Evolutionary conservation across 192 early-diverging fungal species (phyloP).

Genomic region (Geranomyces michiganensis): DNA sequence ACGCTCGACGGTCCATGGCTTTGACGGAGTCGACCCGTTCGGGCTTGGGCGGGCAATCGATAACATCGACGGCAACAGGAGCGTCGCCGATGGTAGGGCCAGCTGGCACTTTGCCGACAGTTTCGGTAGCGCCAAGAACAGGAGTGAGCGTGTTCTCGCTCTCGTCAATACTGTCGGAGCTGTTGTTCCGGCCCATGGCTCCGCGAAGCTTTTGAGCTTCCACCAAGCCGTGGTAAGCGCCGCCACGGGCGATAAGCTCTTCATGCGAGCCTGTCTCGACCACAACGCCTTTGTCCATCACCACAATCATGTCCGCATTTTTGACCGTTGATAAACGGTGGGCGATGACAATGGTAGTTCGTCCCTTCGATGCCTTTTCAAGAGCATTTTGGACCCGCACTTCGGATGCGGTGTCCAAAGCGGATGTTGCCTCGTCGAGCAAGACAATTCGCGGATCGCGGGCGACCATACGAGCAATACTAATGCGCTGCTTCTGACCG

Average conservation of each 20-base stretch:
- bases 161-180: not conserved
- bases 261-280: slow-evolving; percentile 83
- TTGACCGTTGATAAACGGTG: slow-evolving; percentile 88
- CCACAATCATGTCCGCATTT: slow-evolving; percentile 84
- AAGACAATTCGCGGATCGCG: slow-evolving; percentile 81
- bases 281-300: slow-evolving; percentile 58
- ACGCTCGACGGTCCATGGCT: not conserved
- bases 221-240: slow-evolving; percentile 71
- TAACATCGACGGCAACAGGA: slow-evolving; percentile 8
- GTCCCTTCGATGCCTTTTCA: slow-evolving; percentile 48
- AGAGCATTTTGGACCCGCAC: slow-evolving; percentile 54
- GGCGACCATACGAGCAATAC: slow-evolving; percentile 90
- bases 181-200: not conserved
- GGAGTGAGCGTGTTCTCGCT: slow-evolving; percentile 14
- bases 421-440: slow-evolving; percentile 61
- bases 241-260: slow-evolving; percentile 63
- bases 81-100: slow-evolving; percentile 5
- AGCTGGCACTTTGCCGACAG: not conserved
- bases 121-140: too few relatives aligned
- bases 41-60: not conserved
- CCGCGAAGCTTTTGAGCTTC: slow-evolving; percentile 42
- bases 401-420: slow-evolving; percentile 58
- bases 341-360: slow-evolving; percentile 92
- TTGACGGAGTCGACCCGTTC: slow-evolving; percentile 1
- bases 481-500: slow-evolving; percentile 75